Evolutionary conservation across 129 eudicot species (phyloP).

Genomic region (Flaveria ramosissima): DNA sequence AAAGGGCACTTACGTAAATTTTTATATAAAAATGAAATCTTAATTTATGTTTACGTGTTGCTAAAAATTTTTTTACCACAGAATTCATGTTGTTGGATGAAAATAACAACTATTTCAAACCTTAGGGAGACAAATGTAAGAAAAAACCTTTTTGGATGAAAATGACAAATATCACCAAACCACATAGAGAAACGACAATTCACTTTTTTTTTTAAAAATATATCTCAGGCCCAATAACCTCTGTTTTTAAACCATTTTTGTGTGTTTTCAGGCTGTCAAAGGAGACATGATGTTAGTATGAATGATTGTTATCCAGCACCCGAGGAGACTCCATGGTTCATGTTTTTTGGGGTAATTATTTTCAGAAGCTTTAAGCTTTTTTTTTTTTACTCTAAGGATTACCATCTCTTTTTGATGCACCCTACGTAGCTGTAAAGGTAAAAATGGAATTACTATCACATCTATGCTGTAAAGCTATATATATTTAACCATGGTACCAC

Average conservation of each 20-base stretch:
- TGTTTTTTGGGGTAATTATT: not conserved
- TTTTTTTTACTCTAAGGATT: not conserved
- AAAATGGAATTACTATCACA: slow-evolving; percentile 7
- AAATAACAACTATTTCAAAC: too few relatives aligned
- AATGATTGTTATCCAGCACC: slow-evolving; percentile 17
- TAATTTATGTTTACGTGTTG: too few relatives aligned
- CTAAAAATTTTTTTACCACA: too few relatives aligned
- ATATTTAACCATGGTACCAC: not conserved
- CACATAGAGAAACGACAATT: too few relatives aligned
- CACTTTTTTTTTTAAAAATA: not conserved
- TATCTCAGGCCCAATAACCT: not conserved
- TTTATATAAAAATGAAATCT: too few relatives aligned
- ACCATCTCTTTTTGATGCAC: not conserved
- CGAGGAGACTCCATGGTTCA: not conserved
- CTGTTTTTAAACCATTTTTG: not conserved
- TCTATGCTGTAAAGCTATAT: not conserved
- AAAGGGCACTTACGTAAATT: too few relatives aligned
- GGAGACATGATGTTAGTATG: slow-evolving; percentile 33
- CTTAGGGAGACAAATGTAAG: too few relatives aligned
- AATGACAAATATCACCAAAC: too few relatives aligned
- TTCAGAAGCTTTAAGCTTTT: not conserved
- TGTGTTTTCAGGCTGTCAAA: slow-evolving; percentile 29
- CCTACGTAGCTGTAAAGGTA: slow-evolving; percentile 16
- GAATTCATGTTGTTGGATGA: too few relatives aligned
- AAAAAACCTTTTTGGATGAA: too few relatives aligned